Conservation (phyloP, 2,329 filamentous ascomycete species). For the Hypoxylon sp. region DNA sequence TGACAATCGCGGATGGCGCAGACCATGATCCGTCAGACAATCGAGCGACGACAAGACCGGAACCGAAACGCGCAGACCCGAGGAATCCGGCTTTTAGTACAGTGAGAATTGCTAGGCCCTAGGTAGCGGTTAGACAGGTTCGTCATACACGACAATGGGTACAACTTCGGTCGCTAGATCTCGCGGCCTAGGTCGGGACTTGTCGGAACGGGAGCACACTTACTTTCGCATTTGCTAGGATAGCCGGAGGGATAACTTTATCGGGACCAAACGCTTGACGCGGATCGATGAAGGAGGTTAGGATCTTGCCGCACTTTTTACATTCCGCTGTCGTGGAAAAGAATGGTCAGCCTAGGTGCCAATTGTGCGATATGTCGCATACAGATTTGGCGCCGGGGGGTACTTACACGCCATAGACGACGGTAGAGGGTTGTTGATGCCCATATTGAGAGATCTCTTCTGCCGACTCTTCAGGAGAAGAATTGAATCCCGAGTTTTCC, state of each 20-base stretch:
- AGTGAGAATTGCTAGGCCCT: slow-evolving; percentile 84
- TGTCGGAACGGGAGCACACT: slow-evolving; percentile 21
- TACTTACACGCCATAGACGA: slow-evolving; percentile 73
- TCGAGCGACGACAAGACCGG: slow-evolving; percentile 81
- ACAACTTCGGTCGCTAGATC: slow-evolving; percentile 8
- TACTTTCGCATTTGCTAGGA: slow-evolving; percentile 92
- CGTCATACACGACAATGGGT: slow-evolving; percentile 6
- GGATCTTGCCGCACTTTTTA: slow-evolving; percentile 95
- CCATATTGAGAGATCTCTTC: slow-evolving; percentile 54
- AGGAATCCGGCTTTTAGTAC: slow-evolving; percentile 89
- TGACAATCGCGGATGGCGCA: slow-evolving; percentile 81
- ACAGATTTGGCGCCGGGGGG: background rate
- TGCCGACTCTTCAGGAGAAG: slow-evolving; percentile 9
- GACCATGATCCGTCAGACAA: slow-evolving; percentile 81
- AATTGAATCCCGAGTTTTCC: slow-evolving; percentile 15
- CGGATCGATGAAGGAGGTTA: slow-evolving; percentile 93
- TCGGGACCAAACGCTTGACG: slow-evolving; percentile 93
- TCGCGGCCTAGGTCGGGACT: slow-evolving; percentile 4
- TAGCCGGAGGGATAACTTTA: slow-evolving; percentile 91
- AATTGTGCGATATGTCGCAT: slow-evolving; percentile 4
- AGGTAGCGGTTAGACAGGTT: slow-evolving; percentile 11
- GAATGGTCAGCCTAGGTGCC: slow-evolving; percentile 25
- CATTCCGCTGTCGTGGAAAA: slow-evolving; percentile 76
- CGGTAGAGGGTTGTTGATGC: slow-evolving; percentile 72
- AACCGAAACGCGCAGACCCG: slow-evolving; percentile 81